A percentile compares a stretch with the other conserved stretches of the same genome.
Evolutionary conservation across 2,329 filamentous ascomycete genomes (phyloP).

Genomic region (Endocalyx cinctus): DNA sequence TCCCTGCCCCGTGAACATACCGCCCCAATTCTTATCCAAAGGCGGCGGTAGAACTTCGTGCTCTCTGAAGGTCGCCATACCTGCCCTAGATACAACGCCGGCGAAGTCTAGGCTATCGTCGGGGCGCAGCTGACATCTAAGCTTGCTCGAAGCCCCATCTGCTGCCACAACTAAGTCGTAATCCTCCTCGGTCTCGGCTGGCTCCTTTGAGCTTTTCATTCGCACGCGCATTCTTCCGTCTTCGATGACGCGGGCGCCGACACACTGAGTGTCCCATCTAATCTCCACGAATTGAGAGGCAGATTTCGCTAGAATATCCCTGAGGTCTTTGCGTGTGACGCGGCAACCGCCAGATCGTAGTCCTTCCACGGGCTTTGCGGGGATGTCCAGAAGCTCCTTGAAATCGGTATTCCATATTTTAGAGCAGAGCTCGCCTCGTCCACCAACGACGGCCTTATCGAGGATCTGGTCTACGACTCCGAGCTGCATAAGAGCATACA

Average conservation of each 20-base stretch:
- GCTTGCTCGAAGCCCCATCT: constrained; percentile 39
- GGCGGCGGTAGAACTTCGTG: constrained; percentile 27
- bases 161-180: constrained; percentile 42
- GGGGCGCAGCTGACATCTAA: constrained; percentile 34
- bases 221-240: constrained; percentile 13
- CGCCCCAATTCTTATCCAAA: constrained; percentile 35
- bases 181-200: constrained; percentile 11
- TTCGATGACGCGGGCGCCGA: constrained; percentile 10
- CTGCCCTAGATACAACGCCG: constrained; percentile 35
- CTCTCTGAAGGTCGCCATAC: constrained; percentile 33
- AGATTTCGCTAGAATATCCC: constrained; percentile 28
- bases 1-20: constrained; percentile 33
- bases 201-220: constrained; percentile 19
- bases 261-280: constrained; percentile 8
- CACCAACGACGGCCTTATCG: constrained; percentile 25
- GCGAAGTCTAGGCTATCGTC: constrained; percentile 34
- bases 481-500: constrained; percentile 33
- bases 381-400: constrained; percentile 28
- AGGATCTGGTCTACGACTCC: constrained; percentile 32
- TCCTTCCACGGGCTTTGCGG: constrained; percentile 23
- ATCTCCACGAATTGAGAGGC: constrained; percentile 6
- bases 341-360: constrained; percentile 33
- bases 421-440: constrained; percentile 28
- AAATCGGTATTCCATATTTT: constrained; percentile 37
- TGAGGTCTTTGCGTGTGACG: constrained; percentile 32